phyloP scores from a whole-genome alignment of 1,139 yeast species.

The Geotrichum restrictum region DNA sequence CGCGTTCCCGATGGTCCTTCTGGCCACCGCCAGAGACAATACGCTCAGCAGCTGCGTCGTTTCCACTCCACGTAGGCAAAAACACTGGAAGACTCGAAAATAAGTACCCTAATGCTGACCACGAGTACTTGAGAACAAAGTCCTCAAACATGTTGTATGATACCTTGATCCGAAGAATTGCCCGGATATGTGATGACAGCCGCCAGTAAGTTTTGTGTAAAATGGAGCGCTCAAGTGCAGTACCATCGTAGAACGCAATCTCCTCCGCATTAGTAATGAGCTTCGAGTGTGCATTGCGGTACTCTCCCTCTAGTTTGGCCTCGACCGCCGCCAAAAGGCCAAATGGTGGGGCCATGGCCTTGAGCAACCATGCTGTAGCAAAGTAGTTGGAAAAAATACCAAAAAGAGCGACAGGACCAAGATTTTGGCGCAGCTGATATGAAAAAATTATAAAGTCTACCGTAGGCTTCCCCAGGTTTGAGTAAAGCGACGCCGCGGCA shows the following conservation, averaged over 20 bases:
- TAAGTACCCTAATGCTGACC: conserved; percentile 92
- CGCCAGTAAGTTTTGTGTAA: conserved; percentile 56
- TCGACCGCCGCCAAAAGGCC: conserved; percentile 72
- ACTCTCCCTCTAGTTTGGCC: conserved; percentile 78
- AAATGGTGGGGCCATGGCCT: conserved; percentile 74
- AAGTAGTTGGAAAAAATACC: conserved; percentile 82
- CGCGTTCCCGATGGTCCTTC: conserved; percentile 33
- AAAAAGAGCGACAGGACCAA: conserved; percentile 78
- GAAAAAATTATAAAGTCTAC: conserved; percentile 86
- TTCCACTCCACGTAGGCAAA: conserved; percentile 43
- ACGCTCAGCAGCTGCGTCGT: conserved; percentile 29
- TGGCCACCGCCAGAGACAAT: conserved; percentile 24
- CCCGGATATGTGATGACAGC: conserved; percentile 51
- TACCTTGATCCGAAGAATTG: conserved; percentile 46
- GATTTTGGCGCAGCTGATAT: conserved; percentile 73
- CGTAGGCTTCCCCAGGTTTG: conserved; percentile 87
- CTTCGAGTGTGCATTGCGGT: conserved; percentile 80
- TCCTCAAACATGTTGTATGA: conserved; percentile 76
- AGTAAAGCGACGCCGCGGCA: conserved; percentile 76
- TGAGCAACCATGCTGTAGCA: conserved; percentile 71
- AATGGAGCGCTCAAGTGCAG: conserved; percentile 70
- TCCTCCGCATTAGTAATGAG: conserved; percentile 88
- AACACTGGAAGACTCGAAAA: conserved; percentile 86
- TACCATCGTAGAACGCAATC: conserved; percentile 90
- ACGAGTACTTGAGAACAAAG: conserved; percentile 80